These are phyloP conservation scores for Vachellia pachyceras DNA, from an alignment of 306 rosid species.

Conservation along the genomic window DNA sequence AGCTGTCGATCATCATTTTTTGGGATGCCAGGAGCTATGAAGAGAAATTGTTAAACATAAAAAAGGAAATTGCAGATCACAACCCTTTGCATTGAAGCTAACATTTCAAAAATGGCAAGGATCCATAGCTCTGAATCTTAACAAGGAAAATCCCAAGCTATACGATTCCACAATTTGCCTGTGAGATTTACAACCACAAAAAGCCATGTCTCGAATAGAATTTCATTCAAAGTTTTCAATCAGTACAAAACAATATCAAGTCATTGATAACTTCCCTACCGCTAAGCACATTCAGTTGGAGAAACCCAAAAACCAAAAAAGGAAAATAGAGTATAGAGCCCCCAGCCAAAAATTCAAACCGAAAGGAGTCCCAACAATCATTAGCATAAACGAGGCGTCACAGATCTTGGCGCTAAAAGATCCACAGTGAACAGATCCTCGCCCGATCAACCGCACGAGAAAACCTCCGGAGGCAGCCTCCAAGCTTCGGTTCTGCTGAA, in stretches of 20 bases:
- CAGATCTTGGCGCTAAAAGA: constrained; percentile 23
- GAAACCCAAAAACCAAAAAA: neutral
- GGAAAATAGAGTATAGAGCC: neutral
- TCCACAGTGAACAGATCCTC: constrained; percentile 39
- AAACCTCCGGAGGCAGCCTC: constrained; percentile 82
- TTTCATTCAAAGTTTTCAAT: constrained; percentile 18
- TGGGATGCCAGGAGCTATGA: neutral
- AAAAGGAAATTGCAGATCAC: constrained; percentile 3
- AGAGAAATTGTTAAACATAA: neutral
- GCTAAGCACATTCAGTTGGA: neutral
- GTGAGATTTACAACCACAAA: constrained; percentile 14
- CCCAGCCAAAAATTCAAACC: neutral
- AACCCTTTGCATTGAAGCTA: neutral
- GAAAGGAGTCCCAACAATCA: neutral
- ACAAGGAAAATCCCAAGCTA: neutral
- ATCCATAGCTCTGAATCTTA: neutral
- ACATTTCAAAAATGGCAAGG: neutral
- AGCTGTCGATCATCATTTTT: neutral
- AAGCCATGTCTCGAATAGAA: neutral
- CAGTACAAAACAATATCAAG: constrained; percentile 10
- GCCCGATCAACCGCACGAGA: constrained; percentile 63
- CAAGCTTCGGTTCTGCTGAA: constrained; percentile 72
- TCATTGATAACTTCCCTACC: neutral
- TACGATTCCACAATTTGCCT: constrained; percentile 7
- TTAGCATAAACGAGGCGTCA: neutral